Conservation (phyloP, 2,329 filamentous ascomycete species). For the Aspergillus calidoustus region DNA sequence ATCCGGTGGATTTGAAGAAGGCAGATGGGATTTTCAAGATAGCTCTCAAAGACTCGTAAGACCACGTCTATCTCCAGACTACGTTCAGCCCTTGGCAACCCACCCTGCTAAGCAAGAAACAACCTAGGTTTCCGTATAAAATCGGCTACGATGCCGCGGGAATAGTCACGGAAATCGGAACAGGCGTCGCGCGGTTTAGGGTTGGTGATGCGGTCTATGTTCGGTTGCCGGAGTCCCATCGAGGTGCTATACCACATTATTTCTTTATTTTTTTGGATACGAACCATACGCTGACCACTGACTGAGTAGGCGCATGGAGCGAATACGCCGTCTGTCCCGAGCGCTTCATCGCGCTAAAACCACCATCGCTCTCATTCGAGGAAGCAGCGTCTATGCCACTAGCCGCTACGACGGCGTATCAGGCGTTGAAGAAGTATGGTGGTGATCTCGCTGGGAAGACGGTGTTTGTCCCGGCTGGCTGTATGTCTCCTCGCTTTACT, state of each 20-base stretch:
- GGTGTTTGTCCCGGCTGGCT: slow-evolving; percentile 56
- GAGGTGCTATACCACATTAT: slow-evolving; percentile 28
- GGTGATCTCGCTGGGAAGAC: slow-evolving; percentile 57
- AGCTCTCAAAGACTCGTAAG: slow-evolving; percentile 38
- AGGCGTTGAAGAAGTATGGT: slow-evolving; percentile 49
- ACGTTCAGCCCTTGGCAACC: no score
- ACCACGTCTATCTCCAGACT: slow-evolving; percentile 12
- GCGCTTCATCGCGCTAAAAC: slow-evolving; percentile 45
- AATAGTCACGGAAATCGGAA: slow-evolving; percentile 42
- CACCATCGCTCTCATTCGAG: slow-evolving; percentile 46
- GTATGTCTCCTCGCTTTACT: slow-evolving; percentile 23
- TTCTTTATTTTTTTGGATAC: background rate
- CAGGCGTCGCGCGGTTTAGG: slow-evolving; percentile 40
- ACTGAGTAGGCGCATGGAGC: slow-evolving; percentile 39
- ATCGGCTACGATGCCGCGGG: slow-evolving; percentile 52
- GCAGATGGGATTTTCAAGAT: slow-evolving; percentile 43
- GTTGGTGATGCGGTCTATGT: slow-evolving; percentile 47
- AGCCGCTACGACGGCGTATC: slow-evolving; percentile 50
- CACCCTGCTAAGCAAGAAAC: no score
- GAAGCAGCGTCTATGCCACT: slow-evolving; percentile 51
- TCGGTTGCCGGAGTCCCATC: slow-evolving; percentile 35
- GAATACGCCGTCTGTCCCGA: slow-evolving; percentile 43
- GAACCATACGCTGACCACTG: no score
- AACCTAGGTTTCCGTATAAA: slow-evolving; percentile 45
- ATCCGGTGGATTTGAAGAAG: slow-evolving; percentile 52